Evolutionary conservation across 169 alveolate species (phyloP).

Genomic region (Eimeria necatrix): DNA sequence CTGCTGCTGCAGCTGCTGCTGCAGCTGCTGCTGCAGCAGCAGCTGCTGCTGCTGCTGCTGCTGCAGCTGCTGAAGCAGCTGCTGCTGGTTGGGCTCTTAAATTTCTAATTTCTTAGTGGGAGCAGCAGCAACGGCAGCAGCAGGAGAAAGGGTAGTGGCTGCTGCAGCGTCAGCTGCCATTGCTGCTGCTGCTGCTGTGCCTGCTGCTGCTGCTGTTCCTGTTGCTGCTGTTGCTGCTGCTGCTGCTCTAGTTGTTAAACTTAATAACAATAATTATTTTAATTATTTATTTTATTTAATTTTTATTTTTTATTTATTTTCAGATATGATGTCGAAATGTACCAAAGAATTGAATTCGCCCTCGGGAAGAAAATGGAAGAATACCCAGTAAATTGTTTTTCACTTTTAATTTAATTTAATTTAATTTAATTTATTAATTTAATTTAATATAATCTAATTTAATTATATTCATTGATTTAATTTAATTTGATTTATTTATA

Average conservation of each 20-base stretch:
- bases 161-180: too few species aligned
- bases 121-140: background rate
- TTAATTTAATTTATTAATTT: too few species aligned
- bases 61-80: background rate
- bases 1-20: background rate
- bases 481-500: too few species aligned
- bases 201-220: background rate
- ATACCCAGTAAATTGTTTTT: conserved; percentile 52
- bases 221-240: background rate
- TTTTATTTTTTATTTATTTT: background rate
- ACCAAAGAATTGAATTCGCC: conserved; percentile 95
- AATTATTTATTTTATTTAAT: background rate
- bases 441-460: too few species aligned
- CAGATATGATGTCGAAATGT: conserved; percentile 95
- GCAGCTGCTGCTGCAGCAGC: conserved; percentile 5
- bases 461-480: too few species aligned
- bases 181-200: too few species aligned
- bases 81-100: too few species aligned
- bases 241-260: background rate
- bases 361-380: conserved; percentile 92
- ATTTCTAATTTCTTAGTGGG: background rate
- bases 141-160: background rate
- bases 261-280: too few species aligned
- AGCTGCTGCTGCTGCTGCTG: background rate
- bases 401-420: too few species aligned